These are phyloP conservation scores for Phytophthora syringae DNA, from an alignment of 352 stramenopile species.

Conservation along the genomic window DNA sequence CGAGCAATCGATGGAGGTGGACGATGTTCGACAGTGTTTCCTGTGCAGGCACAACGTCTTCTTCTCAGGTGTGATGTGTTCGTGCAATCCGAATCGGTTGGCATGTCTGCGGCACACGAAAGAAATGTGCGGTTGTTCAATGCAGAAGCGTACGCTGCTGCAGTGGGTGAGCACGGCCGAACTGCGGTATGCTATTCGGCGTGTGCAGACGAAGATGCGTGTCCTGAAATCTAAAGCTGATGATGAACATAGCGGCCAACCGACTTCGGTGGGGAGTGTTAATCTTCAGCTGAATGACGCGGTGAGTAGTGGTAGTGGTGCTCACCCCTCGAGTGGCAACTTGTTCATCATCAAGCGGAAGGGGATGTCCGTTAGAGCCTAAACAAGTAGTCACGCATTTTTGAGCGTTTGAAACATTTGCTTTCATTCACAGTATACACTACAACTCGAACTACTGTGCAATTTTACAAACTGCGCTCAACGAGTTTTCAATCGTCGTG, in stretches of 20 bases:
- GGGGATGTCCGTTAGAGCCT: slow-evolving; percentile 11
- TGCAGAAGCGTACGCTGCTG: slow-evolving; percentile 61
- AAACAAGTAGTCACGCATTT: not conserved
- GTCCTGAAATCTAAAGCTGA: slow-evolving; percentile 25
- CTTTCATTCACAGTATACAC: too few relatives aligned
- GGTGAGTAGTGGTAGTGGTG: not conserved
- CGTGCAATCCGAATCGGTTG: slow-evolving; percentile 60
- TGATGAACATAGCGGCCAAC: not conserved
- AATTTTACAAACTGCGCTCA: not conserved
- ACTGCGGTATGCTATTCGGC: slow-evolving; percentile 72
- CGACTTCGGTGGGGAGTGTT: not conserved
- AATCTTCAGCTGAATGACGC: not conserved
- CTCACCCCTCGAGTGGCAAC: slow-evolving; percentile 1
- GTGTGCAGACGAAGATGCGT: slow-evolving; percentile 72
- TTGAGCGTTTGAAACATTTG: not conserved
- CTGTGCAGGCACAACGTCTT: slow-evolving; percentile 81
- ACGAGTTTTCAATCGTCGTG: too few relatives aligned
- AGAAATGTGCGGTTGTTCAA: slow-evolving; percentile 68
- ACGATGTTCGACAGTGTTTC: slow-evolving; percentile 77
- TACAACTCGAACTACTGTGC: too few relatives aligned
- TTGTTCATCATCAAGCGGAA: slow-evolving; percentile 23
- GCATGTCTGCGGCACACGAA: slow-evolving; percentile 72
- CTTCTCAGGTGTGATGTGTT: slow-evolving; percentile 80
- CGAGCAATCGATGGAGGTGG: slow-evolving; percentile 73
- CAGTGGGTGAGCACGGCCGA: slow-evolving; percentile 72